Percentiles rank a stretch among this genome's conserved stretches.
phyloP scores from a whole-genome alignment of 371 early-diverging fungal species.

The Lichtheimia ramosa region DNA sequence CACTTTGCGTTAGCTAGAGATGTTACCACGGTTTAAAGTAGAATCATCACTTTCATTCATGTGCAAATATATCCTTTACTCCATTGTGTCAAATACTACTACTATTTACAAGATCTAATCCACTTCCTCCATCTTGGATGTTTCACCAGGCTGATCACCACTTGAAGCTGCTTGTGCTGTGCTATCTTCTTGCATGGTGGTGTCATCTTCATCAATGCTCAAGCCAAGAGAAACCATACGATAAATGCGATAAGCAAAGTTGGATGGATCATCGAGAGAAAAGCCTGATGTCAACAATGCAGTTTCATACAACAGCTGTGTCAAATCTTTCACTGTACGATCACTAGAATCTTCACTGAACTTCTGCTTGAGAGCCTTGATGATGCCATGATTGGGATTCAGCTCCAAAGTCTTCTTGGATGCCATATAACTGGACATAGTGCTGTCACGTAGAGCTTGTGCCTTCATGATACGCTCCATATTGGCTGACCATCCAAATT shows the following conservation, averaged over 20 bases:
- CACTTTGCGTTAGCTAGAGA: too few relatives aligned
- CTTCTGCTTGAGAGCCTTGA: constrained; percentile 90
- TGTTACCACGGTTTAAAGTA: too few relatives aligned
- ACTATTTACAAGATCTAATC: constrained; percentile 62
- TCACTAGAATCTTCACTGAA: constrained; percentile 90
- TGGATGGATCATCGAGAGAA: constrained; percentile 91
- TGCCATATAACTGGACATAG: constrained; percentile 96
- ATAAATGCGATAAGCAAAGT: constrained; percentile 94
- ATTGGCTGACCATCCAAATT: constrained; percentile 98
- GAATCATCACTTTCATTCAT: too few relatives aligned
- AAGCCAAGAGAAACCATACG: constrained; percentile 98
- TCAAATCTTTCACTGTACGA: constrained; percentile 96
- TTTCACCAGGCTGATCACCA: constrained; percentile 63
- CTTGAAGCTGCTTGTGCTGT: constrained; percentile 43
- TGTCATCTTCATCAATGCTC: constrained; percentile 82
- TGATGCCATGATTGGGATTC: constrained; percentile 93
- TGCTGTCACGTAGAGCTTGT: constrained; percentile 95
- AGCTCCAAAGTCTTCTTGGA: constrained; percentile 98
- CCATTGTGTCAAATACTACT: too few relatives aligned
- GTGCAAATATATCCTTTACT: too few relatives aligned
- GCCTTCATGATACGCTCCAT: constrained; percentile 99
- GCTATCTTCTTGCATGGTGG: constrained; percentile 47
- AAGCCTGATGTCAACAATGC: constrained; percentile 96
- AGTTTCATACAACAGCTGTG: constrained; percentile 91
- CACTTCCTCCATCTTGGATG: constrained; percentile 97